These are phyloP conservation scores for Exophiala alcalophila DNA, from an alignment of 2,329 filamentous ascomycete genomes.

Conservation along the genomic window DNA sequence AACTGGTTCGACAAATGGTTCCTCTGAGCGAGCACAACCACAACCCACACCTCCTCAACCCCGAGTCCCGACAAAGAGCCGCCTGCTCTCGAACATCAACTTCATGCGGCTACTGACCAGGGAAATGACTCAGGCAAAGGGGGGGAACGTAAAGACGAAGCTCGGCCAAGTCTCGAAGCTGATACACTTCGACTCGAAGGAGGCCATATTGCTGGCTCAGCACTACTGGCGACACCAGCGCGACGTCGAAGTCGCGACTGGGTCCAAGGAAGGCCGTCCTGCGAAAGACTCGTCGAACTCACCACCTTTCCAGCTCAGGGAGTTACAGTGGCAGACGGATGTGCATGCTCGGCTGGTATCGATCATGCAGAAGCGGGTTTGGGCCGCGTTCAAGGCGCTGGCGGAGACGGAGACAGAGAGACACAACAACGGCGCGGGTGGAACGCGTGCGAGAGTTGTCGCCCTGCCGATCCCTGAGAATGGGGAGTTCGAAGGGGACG, in stretches of 20 bases:
- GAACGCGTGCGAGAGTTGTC: neutral
- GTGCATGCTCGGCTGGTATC: slow-evolving; percentile 17
- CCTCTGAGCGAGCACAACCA: no score
- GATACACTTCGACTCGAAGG: slow-evolving; percentile 7
- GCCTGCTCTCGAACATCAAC: slow-evolving; percentile 15
- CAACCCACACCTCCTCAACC: neutral
- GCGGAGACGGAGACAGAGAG: slow-evolving; percentile 4
- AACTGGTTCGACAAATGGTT: neutral
- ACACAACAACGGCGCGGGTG: neutral
- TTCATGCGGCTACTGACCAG: slow-evolving; percentile 11
- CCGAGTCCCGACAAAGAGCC: slow-evolving; percentile 10
- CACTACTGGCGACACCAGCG: slow-evolving; percentile 19
- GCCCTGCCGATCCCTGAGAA: slow-evolving; percentile 8
- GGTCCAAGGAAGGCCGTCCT: neutral
- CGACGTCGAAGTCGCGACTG: slow-evolving; percentile 7
- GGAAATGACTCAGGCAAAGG: slow-evolving; percentile 2
- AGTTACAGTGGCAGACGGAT: slow-evolving; percentile 27
- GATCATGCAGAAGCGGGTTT: slow-evolving; percentile 25
- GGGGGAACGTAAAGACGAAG: neutral
- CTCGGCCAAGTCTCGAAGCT: slow-evolving; percentile 4
- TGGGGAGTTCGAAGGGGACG: slow-evolving; percentile 5
- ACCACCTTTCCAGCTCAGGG: slow-evolving; percentile 9
- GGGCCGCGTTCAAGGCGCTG: slow-evolving; percentile 15
- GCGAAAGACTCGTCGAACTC: no score
- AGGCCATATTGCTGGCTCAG: slow-evolving; percentile 6